Conservation (phyloP, 495 filamentous ascomycete genomes). For the Neurospora sp. region DNA sequence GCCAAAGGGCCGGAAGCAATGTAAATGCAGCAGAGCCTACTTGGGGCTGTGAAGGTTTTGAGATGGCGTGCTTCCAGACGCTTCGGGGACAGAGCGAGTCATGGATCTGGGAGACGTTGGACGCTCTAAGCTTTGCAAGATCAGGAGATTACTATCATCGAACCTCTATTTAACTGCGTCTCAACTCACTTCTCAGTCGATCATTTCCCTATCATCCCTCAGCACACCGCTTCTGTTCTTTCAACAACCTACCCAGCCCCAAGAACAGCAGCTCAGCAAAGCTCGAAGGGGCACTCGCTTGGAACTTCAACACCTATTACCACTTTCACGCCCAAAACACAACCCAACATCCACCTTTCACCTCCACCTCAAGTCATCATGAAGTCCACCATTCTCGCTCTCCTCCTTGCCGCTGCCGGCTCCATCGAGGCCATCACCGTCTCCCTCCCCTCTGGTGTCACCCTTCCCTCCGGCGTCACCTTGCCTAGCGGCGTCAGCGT, state of each 20-base stretch:
- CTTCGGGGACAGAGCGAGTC: neutral
- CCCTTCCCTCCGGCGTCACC: slow-evolving; percentile 14
- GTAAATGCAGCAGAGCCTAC: neutral
- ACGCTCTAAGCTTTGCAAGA: neutral
- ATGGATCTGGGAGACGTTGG: neutral
- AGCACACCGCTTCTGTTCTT: neutral
- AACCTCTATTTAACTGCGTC: neutral
- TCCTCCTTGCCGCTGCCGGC: neutral
- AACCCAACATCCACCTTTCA: neutral
- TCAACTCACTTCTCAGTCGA: neutral
- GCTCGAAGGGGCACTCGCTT: neutral
- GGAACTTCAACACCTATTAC: neutral
- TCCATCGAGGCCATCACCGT: neutral
- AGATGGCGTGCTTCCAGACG: neutral
- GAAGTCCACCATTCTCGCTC: neutral
- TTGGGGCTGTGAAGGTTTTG: neutral
- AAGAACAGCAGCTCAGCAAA: neutral
- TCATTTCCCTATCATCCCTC: neutral
- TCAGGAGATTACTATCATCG: neutral
- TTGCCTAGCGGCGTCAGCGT: slow-evolving; percentile 22
- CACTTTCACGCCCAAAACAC: neutral
- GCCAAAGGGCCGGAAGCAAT: neutral
- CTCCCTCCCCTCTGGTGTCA: slow-evolving; percentile 17
- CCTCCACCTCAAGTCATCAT: neutral
- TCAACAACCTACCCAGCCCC: neutral